Evolutionary conservation across 2,329 filamentous ascomycete genomes (phyloP).

Genomic region (Teratosphaeria gauchensis): DNA sequence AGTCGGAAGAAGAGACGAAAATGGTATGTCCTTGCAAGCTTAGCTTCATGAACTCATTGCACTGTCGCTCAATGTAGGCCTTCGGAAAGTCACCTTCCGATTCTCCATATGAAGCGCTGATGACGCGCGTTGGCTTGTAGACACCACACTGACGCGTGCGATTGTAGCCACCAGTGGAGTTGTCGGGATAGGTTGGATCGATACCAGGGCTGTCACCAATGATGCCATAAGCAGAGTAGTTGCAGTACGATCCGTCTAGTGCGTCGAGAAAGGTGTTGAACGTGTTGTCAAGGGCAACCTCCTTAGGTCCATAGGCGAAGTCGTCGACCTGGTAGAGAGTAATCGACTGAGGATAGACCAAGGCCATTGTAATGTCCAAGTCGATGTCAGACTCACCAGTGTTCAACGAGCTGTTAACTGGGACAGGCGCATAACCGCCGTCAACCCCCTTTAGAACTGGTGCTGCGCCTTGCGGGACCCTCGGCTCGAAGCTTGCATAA

Average conservation of each 20-base stretch:
- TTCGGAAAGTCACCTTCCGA: slow-evolving; percentile 42
- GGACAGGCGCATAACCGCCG: neutral
- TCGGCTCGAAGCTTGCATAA: neutral
- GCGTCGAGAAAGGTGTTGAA: slow-evolving; percentile 14
- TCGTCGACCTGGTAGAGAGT: slow-evolving; percentile 15
- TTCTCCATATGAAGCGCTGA: slow-evolving; percentile 48
- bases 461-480: neutral
- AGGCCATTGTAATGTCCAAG: neutral
- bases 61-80: slow-evolving; percentile 39
- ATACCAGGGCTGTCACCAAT: slow-evolving; percentile 8
- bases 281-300: slow-evolving; percentile 2
- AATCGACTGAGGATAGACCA: slow-evolving; percentile 14
- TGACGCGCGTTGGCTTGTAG: slow-evolving; percentile 43
- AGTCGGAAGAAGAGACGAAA: slow-evolving; percentile 37
- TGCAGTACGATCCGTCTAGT: slow-evolving; percentile 14
- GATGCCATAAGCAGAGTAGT: slow-evolving; percentile 10
- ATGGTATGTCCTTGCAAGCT: slow-evolving; percentile 37
- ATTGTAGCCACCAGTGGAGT: slow-evolving; percentile 29
- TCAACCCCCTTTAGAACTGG: neutral
- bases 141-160: slow-evolving; percentile 36
- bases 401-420: neutral
- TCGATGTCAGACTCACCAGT: neutral
- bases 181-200: neutral
- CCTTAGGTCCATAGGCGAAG: neutral
- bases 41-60: slow-evolving; percentile 35